Conservation (phyloP, 306 rosid genomes). For the Heteromeles arbutifolia region DNA sequence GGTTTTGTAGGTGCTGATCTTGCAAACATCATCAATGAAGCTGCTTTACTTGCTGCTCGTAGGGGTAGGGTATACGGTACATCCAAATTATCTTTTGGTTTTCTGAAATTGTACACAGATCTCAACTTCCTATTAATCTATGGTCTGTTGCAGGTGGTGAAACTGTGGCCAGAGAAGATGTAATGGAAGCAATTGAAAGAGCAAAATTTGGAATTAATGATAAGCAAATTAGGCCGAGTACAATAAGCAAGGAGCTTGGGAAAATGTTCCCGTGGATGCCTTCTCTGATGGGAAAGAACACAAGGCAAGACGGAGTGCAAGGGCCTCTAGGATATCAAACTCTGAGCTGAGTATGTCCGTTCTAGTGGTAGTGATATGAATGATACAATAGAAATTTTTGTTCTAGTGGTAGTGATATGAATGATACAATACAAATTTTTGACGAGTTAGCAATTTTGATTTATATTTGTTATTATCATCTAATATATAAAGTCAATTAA, state of each 20-base stretch:
- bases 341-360: conserved; percentile 37
- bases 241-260: conserved; percentile 65
- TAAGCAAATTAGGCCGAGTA: conserved; percentile 41
- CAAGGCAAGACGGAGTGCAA: conserved; percentile 40
- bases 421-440: background rate
- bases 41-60: conserved; percentile 94
- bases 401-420: background rate
- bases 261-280: conserved; percentile 93
- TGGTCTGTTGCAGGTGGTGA: conserved; percentile 56
- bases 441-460: background rate
- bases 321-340: conserved; percentile 85
- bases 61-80: conserved; percentile 46
- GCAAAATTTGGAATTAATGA: conserved; percentile 80
- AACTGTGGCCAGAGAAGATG: conserved; percentile 69
- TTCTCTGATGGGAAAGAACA: conserved; percentile 53
- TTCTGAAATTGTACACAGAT: background rate
- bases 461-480: background rate
- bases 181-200: conserved; percentile 93
- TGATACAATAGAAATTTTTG: background rate
- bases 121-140: background rate
- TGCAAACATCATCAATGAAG: conserved; percentile 83
- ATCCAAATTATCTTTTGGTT: conserved; percentile 8
- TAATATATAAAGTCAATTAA: background rate
- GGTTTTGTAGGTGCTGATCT: conserved; percentile 96
- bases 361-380: background rate